Base-by-base conservation (phyloP, 495 filamentous ascomycete species). In the Rusavskia elegans region DNA sequence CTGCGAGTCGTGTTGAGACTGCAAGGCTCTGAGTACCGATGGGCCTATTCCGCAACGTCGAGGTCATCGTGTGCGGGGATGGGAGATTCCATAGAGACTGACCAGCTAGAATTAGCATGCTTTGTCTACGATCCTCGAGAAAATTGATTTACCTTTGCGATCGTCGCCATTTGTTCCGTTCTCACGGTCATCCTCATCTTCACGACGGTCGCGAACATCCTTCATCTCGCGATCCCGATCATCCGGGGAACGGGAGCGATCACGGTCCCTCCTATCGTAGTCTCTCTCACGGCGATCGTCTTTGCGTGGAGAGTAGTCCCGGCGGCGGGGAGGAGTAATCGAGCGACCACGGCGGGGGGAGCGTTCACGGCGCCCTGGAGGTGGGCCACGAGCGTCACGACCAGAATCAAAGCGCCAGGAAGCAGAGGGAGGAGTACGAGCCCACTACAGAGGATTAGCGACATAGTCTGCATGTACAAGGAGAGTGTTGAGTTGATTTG, bases 321-420 rank as follows among this genome's bases (percentile, higher is more conserved):
- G 79, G 46, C 85, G 80, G 39, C 84, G 83, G 39, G 85, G 87
- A 37, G 85, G 79, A 45, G 80, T 83, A 50, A 79, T 78, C 21
- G 76, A 74, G 57, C 77, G 75, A 57, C 84, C 80, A 59, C 88
- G 85, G 58, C 87, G 92, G 59, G 92, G 87, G 61, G 86, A 83
- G 56, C 84, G 69, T 21, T 72, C 72, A 45, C 71, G 64, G 50
- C 71, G 80, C 52, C 77, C 38, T 41, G 30, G 72, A 60, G 71
- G 72, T 25, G 78, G 74, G 54, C 70, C 71, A 55, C 75, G 74
- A 53, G 59, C 60, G 55, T 87, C 84, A 68, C 86, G 81, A 42
- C 83, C 84, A 59, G 84, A 87, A 64, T 99, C 92, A 61, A 97
- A 99, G 42, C 92, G 84, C 92, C 92, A 99, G 51, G 90, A 96